These are phyloP conservation scores for Ogataea trehalophila DNA, from an alignment of 805 yeast genomes.

Conservation along the genomic window DNA sequence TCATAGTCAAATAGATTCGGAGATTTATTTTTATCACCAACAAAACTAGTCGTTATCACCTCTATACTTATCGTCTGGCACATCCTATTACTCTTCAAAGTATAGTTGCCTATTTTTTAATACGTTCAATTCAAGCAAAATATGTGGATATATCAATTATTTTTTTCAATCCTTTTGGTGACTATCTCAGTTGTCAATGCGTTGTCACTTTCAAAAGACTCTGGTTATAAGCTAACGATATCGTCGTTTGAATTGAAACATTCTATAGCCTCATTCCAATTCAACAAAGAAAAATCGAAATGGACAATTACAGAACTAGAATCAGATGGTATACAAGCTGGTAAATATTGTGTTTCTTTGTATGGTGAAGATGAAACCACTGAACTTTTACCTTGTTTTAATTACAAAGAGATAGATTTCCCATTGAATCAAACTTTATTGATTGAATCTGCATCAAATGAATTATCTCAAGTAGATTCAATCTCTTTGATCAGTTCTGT, in stretches of 20 bases:
- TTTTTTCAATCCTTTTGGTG: no score
- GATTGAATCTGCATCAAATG: conserved; percentile 5
- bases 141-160: no score
- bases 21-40: no score
- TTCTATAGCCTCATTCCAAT: conserved; percentile 8
- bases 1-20: no score
- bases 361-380: not conserved
- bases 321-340: not conserved
- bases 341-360: conserved; percentile 17
- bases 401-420: conserved; percentile 14
- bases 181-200: not conserved
- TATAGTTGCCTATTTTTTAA: no score
- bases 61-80: no score
- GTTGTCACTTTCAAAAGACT: not conserved
- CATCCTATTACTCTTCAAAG: no score
- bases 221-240: not conserved
- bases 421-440: conserved; percentile 17
- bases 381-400: conserved; percentile 18
- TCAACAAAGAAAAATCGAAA: not conserved
- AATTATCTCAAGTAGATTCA: conserved; percentile 5
- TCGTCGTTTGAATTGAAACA: not conserved
- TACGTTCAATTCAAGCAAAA: no score
- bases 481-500: conserved; percentile 10
- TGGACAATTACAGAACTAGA: conserved; percentile 5
- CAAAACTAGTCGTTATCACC: no score